Evolutionary conservation across 1,284 basidiomycete genomes (phyloP).

Genomic region (Exobasidium cylindrosporum): DNA sequence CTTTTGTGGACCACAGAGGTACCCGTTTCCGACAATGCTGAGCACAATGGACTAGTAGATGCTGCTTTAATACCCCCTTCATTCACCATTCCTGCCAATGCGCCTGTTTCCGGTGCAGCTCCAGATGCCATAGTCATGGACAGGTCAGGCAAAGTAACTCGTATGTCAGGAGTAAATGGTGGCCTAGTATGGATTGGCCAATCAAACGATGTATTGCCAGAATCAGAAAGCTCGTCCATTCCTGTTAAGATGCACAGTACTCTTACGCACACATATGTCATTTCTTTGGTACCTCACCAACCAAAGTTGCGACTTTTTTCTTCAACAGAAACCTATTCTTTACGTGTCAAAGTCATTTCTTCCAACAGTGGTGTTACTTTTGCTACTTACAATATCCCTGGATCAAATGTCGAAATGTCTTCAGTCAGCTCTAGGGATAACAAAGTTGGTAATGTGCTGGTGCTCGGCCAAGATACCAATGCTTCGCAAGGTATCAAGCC

Average conservation of each 20-base stretch:
- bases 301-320: conserved; percentile 1
- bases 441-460: background rate
- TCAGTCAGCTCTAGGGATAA: background rate
- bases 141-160: conserved; percentile 30
- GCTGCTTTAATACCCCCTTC: conserved; percentile 29
- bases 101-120: conserved; percentile 1
- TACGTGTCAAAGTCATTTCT: conserved; percentile 25
- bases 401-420: conserved; percentile 7
- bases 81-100: conserved; percentile 4
- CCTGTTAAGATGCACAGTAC: conserved; percentile 4
- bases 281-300: conserved; percentile 9
- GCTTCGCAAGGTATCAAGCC: conserved; percentile 14
- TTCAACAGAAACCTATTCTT: background rate
- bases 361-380: conserved; percentile 26
- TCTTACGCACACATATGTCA: background rate
- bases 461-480: conserved; percentile 2
- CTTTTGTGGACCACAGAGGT: conserved; percentile 60
- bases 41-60: conserved; percentile 28
- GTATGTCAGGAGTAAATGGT: conserved; percentile 18
- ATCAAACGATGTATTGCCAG: conserved; percentile 12
- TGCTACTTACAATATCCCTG: conserved; percentile 14
- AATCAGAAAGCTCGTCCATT: conserved; percentile 7
- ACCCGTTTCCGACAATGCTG: conserved; percentile 22
- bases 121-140: conserved; percentile 33
- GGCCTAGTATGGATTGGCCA: conserved; percentile 14